phyloP scores from a whole-genome alignment of 2,329 filamentous ascomycete species.

The Diaporthe sp. region DNA sequence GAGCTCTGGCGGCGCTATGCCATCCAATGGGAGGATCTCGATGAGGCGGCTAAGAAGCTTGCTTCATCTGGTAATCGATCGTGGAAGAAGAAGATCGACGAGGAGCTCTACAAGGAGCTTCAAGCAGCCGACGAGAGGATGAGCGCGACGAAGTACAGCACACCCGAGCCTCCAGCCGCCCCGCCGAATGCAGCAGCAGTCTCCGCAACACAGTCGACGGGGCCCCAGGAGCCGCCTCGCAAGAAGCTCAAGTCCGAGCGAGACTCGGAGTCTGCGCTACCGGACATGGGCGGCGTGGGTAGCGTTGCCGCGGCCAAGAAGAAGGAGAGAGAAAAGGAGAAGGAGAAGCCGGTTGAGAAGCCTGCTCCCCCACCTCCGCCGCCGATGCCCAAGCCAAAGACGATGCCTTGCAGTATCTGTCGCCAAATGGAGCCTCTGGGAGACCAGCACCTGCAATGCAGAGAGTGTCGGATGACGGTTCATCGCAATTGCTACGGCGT shows the following conservation, averaged over 20 bases:
- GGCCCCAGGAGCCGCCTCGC: constrained; percentile 65
- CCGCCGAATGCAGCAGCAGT: constrained; percentile 44
- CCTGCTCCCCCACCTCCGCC: constrained; percentile 75
- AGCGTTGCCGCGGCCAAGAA: constrained; percentile 55
- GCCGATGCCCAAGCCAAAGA: constrained; percentile 82
- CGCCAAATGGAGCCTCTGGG: constrained; percentile 77
- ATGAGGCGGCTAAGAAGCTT: constrained; percentile 91
- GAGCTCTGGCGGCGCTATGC: constrained; percentile 96
- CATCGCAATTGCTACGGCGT: constrained; percentile 96
- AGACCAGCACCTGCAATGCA: constrained; percentile 82
- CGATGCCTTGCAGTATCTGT: constrained; percentile 89
- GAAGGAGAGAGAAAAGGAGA: constrained; percentile 62
- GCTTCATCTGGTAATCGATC: constrained; percentile 82
- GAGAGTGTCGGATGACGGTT: constrained; percentile 90
- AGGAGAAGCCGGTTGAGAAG: constrained; percentile 66
- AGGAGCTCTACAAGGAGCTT: constrained; percentile 86
- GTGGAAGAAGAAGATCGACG: constrained; percentile 90
- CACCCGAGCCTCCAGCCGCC: constrained; percentile 46
- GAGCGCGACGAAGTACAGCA: constrained; percentile 55
- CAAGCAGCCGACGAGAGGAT: constrained; percentile 73
- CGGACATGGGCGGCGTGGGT: constrained; percentile 57
- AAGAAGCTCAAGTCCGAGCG: constrained; percentile 73
- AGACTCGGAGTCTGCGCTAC: constrained; percentile 61
- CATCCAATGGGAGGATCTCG: constrained; percentile 94
- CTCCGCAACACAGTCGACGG: constrained; percentile 45